phyloP scores from a whole-genome alignment of 306 rosid genomes.

The Trifolium dubium region DNA sequence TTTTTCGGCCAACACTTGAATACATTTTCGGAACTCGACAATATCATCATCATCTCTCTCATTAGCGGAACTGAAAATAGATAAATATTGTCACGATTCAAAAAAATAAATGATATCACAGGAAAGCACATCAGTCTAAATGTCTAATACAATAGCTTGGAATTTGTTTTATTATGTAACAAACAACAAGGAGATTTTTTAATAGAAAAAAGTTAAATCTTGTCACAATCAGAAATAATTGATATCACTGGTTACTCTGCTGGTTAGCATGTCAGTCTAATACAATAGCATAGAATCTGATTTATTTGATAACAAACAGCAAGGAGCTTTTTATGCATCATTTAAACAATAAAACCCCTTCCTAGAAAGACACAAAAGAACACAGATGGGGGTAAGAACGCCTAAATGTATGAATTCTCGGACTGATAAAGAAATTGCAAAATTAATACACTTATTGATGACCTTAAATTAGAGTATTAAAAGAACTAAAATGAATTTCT shows the following conservation, averaged over 20 bases:
- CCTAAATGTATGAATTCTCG: conserved; percentile 1
- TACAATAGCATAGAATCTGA: conserved; percentile 27
- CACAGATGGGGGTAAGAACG: neutral
- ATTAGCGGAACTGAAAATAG: conserved; percentile 69
- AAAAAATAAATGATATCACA: conserved; percentile 17
- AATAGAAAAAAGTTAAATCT: conserved; percentile 56
- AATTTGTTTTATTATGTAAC: conserved; percentile 25
- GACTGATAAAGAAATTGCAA: conserved; percentile 1
- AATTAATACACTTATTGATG: conserved; percentile 9
- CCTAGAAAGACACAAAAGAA: neutral
- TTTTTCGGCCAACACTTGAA: conserved; percentile 74
- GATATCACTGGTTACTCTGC: conserved; percentile 22
- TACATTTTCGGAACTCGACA: conserved; percentile 77
- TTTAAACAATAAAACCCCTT: neutral
- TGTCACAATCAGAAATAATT: conserved; percentile 25
- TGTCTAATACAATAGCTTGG: conserved; percentile 11
- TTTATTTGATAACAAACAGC: conserved; percentile 18
- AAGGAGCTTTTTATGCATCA: neutral
- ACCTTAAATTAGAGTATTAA: conserved; percentile 1
- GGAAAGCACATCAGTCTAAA: conserved; percentile 24
- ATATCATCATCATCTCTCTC: conserved; percentile 90
- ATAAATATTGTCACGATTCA: conserved; percentile 21
- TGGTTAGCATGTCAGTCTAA: conserved; percentile 24
- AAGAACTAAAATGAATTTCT: conserved; percentile 20
- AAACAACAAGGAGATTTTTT: conserved; percentile 6